A percentile compares a stretch with the other conserved stretches of the same genome.
Evolutionary conservation across 108 stramenopile genomes (phyloP).

Genomic region (Skeletonema menzelii): DNA sequence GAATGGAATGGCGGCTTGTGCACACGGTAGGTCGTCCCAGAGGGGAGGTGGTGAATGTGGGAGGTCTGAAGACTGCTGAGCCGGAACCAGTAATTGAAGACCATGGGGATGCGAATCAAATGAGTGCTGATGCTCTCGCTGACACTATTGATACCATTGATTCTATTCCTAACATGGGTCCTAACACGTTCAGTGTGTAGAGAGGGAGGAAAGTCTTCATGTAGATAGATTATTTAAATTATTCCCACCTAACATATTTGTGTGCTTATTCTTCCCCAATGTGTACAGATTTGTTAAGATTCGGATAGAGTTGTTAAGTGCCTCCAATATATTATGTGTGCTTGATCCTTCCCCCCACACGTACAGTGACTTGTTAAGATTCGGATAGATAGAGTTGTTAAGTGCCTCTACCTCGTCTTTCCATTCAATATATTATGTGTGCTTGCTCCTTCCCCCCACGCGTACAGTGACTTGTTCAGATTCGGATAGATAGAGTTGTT

Average conservation of each 20-base stretch:
- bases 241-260: neutral
- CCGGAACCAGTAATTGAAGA: neutral
- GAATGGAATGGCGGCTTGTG: constrained; percentile 31
- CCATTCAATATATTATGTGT: no score
- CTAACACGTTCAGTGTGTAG: neutral
- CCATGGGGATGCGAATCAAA: neutral
- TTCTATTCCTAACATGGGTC: neutral
- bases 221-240: neutral
- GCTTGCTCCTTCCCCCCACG: no score
- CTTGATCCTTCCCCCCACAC: no score
- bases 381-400: no score
- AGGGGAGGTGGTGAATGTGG: neutral
- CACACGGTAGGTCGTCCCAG: neutral
- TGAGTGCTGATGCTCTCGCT: constrained; percentile 4
- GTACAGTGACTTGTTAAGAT: no score
- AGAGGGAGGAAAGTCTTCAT: neutral
- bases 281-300: no score
- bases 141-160: constrained; percentile 1
- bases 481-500: neutral
- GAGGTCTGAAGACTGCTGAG: neutral
- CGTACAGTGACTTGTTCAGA: no score
- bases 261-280: no score
- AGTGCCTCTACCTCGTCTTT: neutral
- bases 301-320: no score
- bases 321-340: no score